phyloP scores from a whole-genome alignment of 352 stramenopile species.

The Globisporangium viniferum region DNA sequence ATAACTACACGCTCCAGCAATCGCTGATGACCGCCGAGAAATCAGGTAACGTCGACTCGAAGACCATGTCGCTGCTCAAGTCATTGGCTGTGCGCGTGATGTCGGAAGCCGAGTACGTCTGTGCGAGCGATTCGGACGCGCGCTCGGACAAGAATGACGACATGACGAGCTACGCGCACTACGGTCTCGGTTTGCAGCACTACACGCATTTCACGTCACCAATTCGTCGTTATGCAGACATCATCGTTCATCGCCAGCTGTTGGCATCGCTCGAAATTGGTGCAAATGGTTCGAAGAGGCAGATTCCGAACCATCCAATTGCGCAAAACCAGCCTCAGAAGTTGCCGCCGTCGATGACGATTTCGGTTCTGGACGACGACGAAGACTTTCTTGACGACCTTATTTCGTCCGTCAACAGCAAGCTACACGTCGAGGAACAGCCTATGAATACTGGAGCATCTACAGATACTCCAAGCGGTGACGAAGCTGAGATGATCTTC shows the following conservation, averaged over 20 bases:
- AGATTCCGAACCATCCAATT: neutral
- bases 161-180: conserved; percentile 75
- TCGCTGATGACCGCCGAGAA: conserved; percentile 58
- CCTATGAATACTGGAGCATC: neutral
- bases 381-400: conserved; percentile 68
- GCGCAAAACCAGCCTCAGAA: conserved; percentile 5
- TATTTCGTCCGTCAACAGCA: conserved; percentile 57
- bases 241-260: conserved; percentile 90
- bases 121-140: conserved; percentile 55
- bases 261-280: conserved; percentile 44
- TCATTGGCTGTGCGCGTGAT: conserved; percentile 92
- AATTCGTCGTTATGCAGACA: conserved; percentile 89
- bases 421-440: conserved; percentile 33
- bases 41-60: conserved; percentile 56
- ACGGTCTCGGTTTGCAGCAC: conserved; percentile 84
- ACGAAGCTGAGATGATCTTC: conserved; percentile 29
- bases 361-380: conserved; percentile 58
- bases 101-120: conserved; percentile 94
- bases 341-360: conserved; percentile 43
- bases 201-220: conserved; percentile 93
- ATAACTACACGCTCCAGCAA: conserved; percentile 82
- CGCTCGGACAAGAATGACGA: conserved; percentile 38
- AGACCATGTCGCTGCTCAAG: conserved; percentile 89
- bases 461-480: conserved; percentile 1
- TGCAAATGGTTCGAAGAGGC: neutral